Conservation (phyloP, 148 eudicot species). For the Persicaria tinctoria region DNA sequence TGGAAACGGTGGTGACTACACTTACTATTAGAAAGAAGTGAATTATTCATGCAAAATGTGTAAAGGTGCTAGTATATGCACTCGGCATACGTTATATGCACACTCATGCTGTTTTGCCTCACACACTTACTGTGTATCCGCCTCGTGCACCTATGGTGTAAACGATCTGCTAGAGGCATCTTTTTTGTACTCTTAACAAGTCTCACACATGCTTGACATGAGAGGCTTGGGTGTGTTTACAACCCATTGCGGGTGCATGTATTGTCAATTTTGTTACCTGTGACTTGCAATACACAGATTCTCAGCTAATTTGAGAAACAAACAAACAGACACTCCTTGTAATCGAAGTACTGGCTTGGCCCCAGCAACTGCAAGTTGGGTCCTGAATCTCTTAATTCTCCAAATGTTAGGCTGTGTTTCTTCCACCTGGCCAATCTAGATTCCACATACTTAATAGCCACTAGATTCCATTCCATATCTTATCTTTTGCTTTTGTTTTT, state of each 20-base stretch:
- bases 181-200: no score
- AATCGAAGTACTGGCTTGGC: neutral
- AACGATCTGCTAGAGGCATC: no score
- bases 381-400: neutral
- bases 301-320: neutral
- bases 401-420: slow-evolving; percentile 9
- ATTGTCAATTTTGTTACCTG: neutral
- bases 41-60: no score
- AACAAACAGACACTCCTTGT: neutral
- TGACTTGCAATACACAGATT: neutral
- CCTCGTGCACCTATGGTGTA: no score
- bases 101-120: no score
- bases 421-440: slow-evolving; percentile 13
- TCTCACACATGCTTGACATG: no score
- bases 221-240: no score
- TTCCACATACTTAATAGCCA: slow-evolving; percentile 5
- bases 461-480: slow-evolving; percentile 2
- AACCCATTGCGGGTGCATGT: no score
- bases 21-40: neutral
- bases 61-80: no score
- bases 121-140: no score
- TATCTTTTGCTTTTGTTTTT: neutral
- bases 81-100: no score
- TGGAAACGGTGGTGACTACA: neutral
- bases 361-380: slow-evolving; percentile 1